Evolutionary conservation across 2,329 filamentous ascomycete genomes (phyloP), one percentile per base, ranked within the genome.

Genomic region (Tolypocladium tropicale): DNA sequence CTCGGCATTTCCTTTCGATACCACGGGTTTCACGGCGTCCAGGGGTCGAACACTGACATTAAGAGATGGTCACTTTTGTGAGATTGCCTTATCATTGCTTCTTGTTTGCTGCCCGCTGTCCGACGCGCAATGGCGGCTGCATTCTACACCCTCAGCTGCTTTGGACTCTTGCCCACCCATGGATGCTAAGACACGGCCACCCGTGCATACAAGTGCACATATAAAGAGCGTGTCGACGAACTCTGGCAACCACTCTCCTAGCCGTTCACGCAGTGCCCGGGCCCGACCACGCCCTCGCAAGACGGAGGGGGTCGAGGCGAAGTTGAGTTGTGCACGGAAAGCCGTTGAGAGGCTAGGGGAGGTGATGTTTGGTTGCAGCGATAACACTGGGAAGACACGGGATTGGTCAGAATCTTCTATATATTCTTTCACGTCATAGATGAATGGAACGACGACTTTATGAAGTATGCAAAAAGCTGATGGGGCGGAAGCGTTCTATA

Each of bases 1-100:
- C 68, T 69, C 66, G 66, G 67, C 71, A 70, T 74, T 72, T 71
- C 65, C 63, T 70, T 70, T 74, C 68, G 72, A 75, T 75, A 75
- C 72, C 72, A 74, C 64, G 65, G 70, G 69, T 67, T 69, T 64
- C 63, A 61, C 37, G 62, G 62, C 59, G 62, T 60, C 56, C 59
- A 55, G 54, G 43, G 53, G 66, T 63, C 64, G 65, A 62, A 60
- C 46, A 54, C 54, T 60, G 63, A 54, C 59, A 60, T 56, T 59
- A 57, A 39, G 55, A 55, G 43, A 56, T 58, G 34, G 53, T 39
- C 37, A 30, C 53, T 52, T 56, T 33, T 37, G 57, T n/a, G 55
- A 28, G 39, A 30, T 55, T 49, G 43, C 43, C 21, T 52, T 49
- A 46, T 21, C 48, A 21, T 55, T 33, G 39, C 48, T 53, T 34